Percentiles rank a stretch among this genome's conserved stretches.
Conservation (phyloP, 2,329 filamentous ascomycete genomes). For the Cytospora mali region DNA sequence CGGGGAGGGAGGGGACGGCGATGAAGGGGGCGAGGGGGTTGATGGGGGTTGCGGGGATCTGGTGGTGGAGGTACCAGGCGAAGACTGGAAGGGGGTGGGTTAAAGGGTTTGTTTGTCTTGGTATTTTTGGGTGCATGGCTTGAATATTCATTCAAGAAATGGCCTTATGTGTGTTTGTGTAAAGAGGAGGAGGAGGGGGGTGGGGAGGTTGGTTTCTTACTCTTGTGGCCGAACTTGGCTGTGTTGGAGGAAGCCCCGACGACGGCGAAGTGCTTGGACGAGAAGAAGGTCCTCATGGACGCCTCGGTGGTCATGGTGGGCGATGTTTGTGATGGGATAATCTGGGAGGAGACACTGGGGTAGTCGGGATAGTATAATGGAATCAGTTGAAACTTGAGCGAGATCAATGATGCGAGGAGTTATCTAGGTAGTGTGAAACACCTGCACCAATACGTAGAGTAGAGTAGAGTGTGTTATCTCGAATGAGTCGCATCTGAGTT, state of each 20-base stretch:
- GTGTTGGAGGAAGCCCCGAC: conserved; percentile 86
- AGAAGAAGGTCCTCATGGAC: conserved; percentile 78
- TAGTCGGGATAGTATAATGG: neutral
- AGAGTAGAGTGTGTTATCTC: conserved; percentile 40
- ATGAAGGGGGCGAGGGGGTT: conserved; percentile 74
- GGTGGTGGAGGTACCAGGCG: conserved; percentile 81
- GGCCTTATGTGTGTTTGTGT: no score
- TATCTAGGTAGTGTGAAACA: no score
- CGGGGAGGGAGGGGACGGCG: conserved; percentile 48
- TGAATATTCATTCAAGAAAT: no score
- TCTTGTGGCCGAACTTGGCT: conserved; percentile 85
- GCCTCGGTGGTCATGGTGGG: conserved; percentile 65
- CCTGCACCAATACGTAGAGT: no score
- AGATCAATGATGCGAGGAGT: conserved; percentile 40
- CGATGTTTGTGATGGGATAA: neutral
- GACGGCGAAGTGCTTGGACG: conserved; percentile 78
- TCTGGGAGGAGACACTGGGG: neutral
- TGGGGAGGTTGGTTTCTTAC: no score
- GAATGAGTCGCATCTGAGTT: neutral
- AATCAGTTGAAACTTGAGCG: neutral
- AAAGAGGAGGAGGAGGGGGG: neutral
- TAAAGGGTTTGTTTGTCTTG: no score
- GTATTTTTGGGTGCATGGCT: no score
- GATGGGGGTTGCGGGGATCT: conserved; percentile 77
- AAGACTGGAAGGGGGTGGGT: conserved; percentile 64